Conservation (phyloP, 305 asterid genomes). For the Nicotiana rustica region DNA sequence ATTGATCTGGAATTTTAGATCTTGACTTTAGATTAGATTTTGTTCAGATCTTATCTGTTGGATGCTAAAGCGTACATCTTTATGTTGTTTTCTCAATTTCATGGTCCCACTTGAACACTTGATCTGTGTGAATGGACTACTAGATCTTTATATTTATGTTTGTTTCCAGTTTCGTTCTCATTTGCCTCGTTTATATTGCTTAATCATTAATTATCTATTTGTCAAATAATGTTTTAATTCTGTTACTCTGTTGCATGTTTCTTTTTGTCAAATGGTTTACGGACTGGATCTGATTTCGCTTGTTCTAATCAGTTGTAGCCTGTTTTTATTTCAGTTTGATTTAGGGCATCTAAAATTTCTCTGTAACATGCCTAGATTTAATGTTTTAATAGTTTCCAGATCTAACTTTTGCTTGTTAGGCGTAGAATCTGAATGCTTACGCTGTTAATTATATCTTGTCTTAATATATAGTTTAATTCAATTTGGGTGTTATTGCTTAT, state of each 20-base stretch:
- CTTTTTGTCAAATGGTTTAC: too few relatives aligned
- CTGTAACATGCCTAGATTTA: not conserved
- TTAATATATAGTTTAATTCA: slow-evolving; percentile 1
- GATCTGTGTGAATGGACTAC: too few relatives aligned
- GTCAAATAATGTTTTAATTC: not conserved
- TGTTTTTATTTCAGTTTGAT: too few relatives aligned
- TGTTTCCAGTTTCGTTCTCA: not conserved
- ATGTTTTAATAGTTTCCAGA: not conserved
- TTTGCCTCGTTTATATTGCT: not conserved
- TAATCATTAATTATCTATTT: not conserved
- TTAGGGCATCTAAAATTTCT: not conserved
- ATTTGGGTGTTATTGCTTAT: not conserved
- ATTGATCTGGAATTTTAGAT: not conserved
- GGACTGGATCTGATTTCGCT: not conserved
- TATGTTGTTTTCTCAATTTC: too few relatives aligned
- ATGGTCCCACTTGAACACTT: too few relatives aligned
- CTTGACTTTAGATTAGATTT: not conserved
- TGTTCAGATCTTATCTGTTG: not conserved
- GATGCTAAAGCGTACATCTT: too few relatives aligned
- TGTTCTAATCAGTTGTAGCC: not conserved
- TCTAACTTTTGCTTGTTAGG: not conserved
- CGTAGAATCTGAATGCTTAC: not conserved
- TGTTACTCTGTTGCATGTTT: not conserved
- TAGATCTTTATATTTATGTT: not conserved
- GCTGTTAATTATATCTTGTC: not conserved